These are phyloP conservation scores for Tinospora cordifolia DNA, from an alignment of 164 flowering plant species.

Conservation along the genomic window DNA sequence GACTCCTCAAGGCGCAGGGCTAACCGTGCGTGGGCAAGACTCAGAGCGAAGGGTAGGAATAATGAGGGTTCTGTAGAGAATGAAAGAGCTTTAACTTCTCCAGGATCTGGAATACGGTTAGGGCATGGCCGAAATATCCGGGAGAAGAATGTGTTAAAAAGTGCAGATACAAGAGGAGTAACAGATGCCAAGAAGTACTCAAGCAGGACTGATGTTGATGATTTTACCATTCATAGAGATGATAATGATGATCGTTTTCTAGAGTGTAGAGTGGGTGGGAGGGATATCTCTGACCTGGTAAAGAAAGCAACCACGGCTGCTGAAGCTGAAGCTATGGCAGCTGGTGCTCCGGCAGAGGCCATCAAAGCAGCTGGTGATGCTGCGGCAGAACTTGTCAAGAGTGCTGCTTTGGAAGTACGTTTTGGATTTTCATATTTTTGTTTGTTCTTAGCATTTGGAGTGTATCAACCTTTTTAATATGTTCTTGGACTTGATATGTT, in stretches of 20 bases:
- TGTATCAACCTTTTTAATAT: constrained; percentile 1
- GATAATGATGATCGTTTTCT: constrained; percentile 64
- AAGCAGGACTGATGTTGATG: constrained; percentile 34
- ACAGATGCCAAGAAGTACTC: constrained; percentile 35
- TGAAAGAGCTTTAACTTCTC: constrained; percentile 50
- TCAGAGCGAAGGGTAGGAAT: constrained; percentile 52
- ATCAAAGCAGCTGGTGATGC: constrained; percentile 90
- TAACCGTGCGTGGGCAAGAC: constrained; percentile 44
- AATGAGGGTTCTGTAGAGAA: constrained; percentile 45
- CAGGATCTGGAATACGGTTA: constrained; percentile 51
- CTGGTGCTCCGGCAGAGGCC: constrained; percentile 75
- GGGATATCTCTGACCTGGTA: constrained; percentile 67
- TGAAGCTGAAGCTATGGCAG: constrained; percentile 93
- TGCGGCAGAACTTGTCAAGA: constrained; percentile 89
- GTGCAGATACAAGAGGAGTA: constrained; percentile 34
- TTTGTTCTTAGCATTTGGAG: background rate
- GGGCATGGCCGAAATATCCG: constrained; percentile 39
- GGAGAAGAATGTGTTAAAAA: constrained; percentile 40
- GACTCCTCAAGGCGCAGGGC: constrained; percentile 51
- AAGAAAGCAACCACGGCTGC: constrained; percentile 85
- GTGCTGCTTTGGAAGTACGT: constrained; percentile 76
- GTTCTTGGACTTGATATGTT: background rate
- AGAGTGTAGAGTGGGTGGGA: constrained; percentile 65
- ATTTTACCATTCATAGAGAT: constrained; percentile 37
- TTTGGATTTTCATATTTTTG: background rate